These are phyloP conservation scores for Sphagnum fallax DNA, from an alignment of 228 moss, liverwort and hornwort species.

Conservation along the genomic window DNA sequence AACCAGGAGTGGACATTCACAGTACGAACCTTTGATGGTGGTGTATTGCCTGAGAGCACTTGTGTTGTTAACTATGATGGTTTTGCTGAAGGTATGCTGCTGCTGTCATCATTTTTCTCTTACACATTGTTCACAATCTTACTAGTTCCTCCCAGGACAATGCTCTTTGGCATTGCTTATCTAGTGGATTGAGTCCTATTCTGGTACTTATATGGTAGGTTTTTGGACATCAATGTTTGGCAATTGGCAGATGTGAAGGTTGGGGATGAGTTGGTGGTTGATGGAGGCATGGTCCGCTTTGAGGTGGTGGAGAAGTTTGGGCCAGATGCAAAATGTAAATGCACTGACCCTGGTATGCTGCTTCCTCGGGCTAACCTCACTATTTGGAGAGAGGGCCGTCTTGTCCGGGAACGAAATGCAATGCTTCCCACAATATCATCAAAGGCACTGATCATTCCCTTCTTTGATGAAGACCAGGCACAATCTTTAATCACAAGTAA, in stretches of 20 bases:
- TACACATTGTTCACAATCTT: background rate
- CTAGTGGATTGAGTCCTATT: no score
- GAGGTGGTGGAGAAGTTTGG: conserved; percentile 86
- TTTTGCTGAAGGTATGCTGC: conserved; percentile 75
- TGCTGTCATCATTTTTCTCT: background rate
- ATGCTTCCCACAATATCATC: conserved; percentile 98
- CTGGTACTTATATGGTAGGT: no score
- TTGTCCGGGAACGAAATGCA: conserved; percentile 86
- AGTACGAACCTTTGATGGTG: conserved; percentile 62
- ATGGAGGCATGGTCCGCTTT: conserved; percentile 99
- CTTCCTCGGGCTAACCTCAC: conserved; percentile 95
- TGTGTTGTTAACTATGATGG: conserved; percentile 86
- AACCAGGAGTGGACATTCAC: conserved; percentile 81
- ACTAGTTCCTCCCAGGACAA: background rate
- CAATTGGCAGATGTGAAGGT: conserved; percentile 52
- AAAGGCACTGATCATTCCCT: conserved; percentile 36
- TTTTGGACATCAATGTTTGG: no score
- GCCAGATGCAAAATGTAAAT: conserved; percentile 88
- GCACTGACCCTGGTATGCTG: conserved; percentile 83
- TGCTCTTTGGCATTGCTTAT: background rate
- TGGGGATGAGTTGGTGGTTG: conserved; percentile 93
- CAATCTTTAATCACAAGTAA: no score
- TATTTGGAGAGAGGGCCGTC: conserved; percentile 82
- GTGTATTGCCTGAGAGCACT: conserved; percentile 36
- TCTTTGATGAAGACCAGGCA: no score